Evolutionary conservation across 2,329 filamentous ascomycete species (phyloP).

Genomic region (Dendryphion nanum): DNA sequence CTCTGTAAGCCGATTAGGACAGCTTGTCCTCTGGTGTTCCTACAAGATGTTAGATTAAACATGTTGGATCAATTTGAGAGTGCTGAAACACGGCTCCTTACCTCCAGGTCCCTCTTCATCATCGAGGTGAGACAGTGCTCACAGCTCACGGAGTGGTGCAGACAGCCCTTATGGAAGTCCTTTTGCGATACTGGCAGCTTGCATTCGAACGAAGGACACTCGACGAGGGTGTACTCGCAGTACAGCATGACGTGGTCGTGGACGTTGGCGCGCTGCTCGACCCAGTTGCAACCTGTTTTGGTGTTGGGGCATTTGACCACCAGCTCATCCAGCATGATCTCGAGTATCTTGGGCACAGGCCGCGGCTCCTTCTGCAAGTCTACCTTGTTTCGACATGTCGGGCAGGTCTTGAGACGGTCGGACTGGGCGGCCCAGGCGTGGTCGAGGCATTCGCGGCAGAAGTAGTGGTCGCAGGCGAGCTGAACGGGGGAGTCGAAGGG

Average conservation of each 20-base stretch:
- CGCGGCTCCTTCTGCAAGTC: slow-evolving; percentile 27
- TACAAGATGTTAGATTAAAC: slow-evolving; percentile 27
- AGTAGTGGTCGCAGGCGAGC: slow-evolving; percentile 62
- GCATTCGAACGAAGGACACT: slow-evolving; percentile 53
- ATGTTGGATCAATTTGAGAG: slow-evolving; percentile 12
- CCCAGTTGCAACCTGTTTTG: slow-evolving; percentile 53
- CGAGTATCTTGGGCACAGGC: slow-evolving; percentile 54
- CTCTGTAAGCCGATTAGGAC: slow-evolving; percentile 48
- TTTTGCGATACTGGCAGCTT: slow-evolving; percentile 54
- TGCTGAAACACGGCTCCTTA: slow-evolving; percentile 24
- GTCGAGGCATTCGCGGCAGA: slow-evolving; percentile 59
- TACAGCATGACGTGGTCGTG: slow-evolving; percentile 61
- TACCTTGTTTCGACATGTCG: slow-evolving; percentile 54
- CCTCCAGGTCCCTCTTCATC: slow-evolving; percentile 55
- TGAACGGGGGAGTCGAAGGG: slow-evolving; percentile 60
- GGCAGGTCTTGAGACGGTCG: slow-evolving; percentile 47
- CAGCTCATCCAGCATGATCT: slow-evolving; percentile 62
- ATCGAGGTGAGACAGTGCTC: slow-evolving; percentile 53
- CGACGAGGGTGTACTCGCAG: slow-evolving; percentile 55
- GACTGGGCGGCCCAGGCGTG: slow-evolving; percentile 35
- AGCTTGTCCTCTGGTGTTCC: slow-evolving; percentile 48
- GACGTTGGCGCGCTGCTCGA: slow-evolving; percentile 56
- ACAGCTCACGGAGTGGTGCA: slow-evolving; percentile 55
- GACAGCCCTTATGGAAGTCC: slow-evolving; percentile 53
- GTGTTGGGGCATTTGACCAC: slow-evolving; percentile 58